phyloP scores from a whole-genome alignment of 164 flowering plant genomes.

The Chimonanthus praecox region DNA sequence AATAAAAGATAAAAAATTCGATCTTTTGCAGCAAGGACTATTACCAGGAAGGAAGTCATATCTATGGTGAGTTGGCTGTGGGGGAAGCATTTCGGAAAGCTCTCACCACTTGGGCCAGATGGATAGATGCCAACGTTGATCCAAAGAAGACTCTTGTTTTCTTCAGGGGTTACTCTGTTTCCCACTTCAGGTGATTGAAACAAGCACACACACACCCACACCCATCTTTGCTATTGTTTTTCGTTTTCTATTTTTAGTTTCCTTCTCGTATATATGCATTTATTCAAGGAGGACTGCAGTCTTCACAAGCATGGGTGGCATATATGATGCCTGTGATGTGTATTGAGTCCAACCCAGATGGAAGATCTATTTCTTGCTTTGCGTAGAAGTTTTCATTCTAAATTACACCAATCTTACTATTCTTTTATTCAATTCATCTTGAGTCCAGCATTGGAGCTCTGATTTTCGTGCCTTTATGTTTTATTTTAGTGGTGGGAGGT shows the following conservation, averaged over 20 bases:
- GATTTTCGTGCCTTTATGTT: not conserved
- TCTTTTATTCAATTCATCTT: not conserved
- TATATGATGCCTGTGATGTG: no score
- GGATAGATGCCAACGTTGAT: conserved; percentile 78
- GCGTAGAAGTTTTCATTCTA: not conserved
- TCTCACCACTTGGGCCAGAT: conserved; percentile 83
- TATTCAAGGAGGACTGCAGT: not conserved
- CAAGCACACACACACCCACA: not conserved
- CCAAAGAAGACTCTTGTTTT: conserved; percentile 60
- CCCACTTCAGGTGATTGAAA: conserved; percentile 82
- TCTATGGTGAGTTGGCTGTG: conserved; percentile 63
- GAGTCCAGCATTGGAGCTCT: conserved; percentile 2
- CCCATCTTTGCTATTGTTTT: not conserved
- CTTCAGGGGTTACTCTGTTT: conserved; percentile 88
- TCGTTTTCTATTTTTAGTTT: not conserved
- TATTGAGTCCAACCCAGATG: not conserved
- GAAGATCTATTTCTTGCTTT: not conserved
- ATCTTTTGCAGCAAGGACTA: conserved; percentile 70
- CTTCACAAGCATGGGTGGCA: not conserved
- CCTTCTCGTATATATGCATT: no score
- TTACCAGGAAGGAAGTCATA: conserved; percentile 95
- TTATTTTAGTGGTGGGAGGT: conserved; percentile 72
- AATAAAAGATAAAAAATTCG: not conserved
- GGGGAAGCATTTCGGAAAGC: conserved; percentile 86
- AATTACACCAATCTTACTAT: not conserved